Evolutionary conservation across 495 filamentous ascomycete genomes (phyloP).

Genomic region (Parmelia sp.): DNA sequence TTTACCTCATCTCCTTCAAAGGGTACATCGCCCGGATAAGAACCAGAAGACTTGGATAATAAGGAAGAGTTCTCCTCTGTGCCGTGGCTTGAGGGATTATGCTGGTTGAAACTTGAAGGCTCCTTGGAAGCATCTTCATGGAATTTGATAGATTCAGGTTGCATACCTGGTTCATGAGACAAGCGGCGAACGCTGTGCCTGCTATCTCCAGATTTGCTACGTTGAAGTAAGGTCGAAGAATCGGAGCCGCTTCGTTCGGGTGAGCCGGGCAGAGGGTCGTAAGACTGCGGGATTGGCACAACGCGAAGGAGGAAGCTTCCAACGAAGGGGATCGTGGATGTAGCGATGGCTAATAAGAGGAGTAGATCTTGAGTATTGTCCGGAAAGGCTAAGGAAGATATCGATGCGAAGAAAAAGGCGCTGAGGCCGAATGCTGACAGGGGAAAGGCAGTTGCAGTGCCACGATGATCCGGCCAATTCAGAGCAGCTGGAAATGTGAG

Average conservation of each 20-base stretch:
- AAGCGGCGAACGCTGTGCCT: conserved; percentile 37
- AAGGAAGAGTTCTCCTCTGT: conserved; percentile 79
- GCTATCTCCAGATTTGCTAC: conserved; percentile 52
- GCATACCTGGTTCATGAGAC: conserved; percentile 65
- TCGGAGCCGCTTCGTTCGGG: conserved; percentile 48
- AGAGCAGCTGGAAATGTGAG: conserved; percentile 55
- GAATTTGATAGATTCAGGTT: conserved; percentile 29
- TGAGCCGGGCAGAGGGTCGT: conserved; percentile 55
- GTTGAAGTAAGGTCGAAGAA: conserved; percentile 42
- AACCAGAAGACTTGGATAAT: conserved; percentile 55
- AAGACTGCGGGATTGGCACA: conserved; percentile 54
- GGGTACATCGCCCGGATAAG: conserved; percentile 38
- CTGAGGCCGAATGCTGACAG: conserved; percentile 89
- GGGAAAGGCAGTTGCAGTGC: conserved; percentile 90
- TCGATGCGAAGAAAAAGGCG: conserved; percentile 86
- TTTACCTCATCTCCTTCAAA: conserved; percentile 16
- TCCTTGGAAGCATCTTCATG: conserved; percentile 12
- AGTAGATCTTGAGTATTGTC: conserved; percentile 77
- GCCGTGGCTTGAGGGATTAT: conserved; percentile 34
- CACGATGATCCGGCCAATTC: conserved; percentile 87
- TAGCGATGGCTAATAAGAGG: conserved; percentile 72
- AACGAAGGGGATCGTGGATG: conserved; percentile 62
- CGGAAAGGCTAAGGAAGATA: conserved; percentile 73
- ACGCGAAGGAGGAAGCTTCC: conserved; percentile 79
- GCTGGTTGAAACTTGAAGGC: conserved; percentile 18